These are phyloP conservation scores for Cutaneotrichosporon curvatum DNA, from an alignment of 1,284 basidiomycete genomes.

Conservation along the genomic window DNA sequence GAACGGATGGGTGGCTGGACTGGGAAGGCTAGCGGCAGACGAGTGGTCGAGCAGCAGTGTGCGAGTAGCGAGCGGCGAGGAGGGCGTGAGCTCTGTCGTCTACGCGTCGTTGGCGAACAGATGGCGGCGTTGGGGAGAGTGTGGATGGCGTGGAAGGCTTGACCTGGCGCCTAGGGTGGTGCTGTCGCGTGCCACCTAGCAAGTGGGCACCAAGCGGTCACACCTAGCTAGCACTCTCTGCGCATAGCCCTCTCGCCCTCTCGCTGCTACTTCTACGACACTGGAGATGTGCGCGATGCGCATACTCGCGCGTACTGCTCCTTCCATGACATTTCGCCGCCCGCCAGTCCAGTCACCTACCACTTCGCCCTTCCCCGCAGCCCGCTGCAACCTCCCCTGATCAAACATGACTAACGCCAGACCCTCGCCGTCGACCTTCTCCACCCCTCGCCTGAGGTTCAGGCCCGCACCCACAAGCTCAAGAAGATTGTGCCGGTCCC, in stretches of 20 bases:
- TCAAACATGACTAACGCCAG: conserved; percentile 48
- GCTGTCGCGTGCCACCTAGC: background rate
- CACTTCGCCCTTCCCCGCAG: background rate
- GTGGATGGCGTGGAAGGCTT: background rate
- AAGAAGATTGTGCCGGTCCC: conserved; percentile 98
- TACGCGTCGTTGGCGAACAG: background rate
- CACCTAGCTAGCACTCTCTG: no score
- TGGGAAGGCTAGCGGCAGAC: background rate
- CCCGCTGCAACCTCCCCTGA: background rate
- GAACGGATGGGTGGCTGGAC: background rate
- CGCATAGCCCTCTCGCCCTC: background rate
- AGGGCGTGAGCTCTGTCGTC: background rate
- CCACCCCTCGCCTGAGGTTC: conserved; percentile 83
- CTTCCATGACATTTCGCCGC: no score
- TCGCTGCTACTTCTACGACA: no score
- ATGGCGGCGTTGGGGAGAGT: background rate
- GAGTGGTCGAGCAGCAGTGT: no score
- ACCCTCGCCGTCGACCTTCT: conserved; percentile 98
- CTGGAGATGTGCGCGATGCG: no score
- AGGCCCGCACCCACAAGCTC: conserved; percentile 93
- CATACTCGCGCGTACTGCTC: no score
- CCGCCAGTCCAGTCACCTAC: no score
- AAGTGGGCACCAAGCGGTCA: no score
- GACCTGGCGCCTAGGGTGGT: background rate
- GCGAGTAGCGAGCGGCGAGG: no score